Base-by-base conservation (phyloP, 2,329 filamentous ascomycete genomes). In the Fonsecaea erecta region DNA sequence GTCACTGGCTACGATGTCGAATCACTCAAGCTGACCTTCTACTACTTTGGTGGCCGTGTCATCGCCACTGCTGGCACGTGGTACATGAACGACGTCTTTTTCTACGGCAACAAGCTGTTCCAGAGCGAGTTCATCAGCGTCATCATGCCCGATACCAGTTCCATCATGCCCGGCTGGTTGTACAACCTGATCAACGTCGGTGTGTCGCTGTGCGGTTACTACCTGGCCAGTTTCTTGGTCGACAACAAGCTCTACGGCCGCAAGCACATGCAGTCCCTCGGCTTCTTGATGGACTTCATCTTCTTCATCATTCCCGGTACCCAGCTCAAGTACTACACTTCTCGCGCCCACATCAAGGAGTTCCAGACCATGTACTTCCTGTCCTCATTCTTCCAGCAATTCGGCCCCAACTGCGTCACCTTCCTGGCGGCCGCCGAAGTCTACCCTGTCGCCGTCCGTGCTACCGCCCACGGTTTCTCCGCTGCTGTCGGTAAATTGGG, bases 41-140 rank as follows among this genome's bases (percentile, higher is more conserved):
- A 80, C 63, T 88, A 96, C 81, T 98, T 97, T 71, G 92, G 93
- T 54, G 90, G 90, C 59, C 92, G 94, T 71, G 81, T 98, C 26
- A 75, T 97, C 21, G 94, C 94, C 56, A 97, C 94, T 21, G 88
- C 93, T 11, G 91, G 91, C 63, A 86, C 88, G 37, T 98, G 94
- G 94, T 98, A 94, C 79, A 91, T 89, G 81, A 98, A 98, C 78
- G 94, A 98, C 75, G 90, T 98, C 71, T 97, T 98, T 85, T 98
- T 98, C 84, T 98, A 98, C 82, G 94, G 94, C 73, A 97, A 97
- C 89, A 97, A 97, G 85, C 89, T 97, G 60, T 97, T 97, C 86
- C 93, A 97, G 81, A 86, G 86, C 68, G 86, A 94, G 76, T 97
- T 97, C 81, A 97, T 97, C 80, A 82, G 82, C 34, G 90, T 95